A percentile compares a stretch with the other conserved stretches of the same genome.
These are phyloP conservation scores for Rheum nobile DNA, from an alignment of 148 eudicot genomes.

Conservation along the genomic window DNA sequence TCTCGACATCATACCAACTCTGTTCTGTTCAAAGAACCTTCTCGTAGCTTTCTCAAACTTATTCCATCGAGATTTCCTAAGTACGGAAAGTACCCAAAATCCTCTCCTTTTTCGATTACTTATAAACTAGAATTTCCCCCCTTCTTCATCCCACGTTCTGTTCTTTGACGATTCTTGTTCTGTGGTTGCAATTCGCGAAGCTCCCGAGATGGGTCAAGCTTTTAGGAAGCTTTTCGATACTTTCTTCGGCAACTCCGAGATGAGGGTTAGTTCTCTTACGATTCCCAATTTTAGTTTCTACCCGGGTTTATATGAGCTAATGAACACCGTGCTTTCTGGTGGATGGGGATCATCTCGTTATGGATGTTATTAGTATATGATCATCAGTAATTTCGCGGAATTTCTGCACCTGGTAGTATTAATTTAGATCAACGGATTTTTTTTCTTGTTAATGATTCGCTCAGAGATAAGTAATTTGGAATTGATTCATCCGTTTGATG, in stretches of 20 bases:
- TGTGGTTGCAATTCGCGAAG: not conserved
- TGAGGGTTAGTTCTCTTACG: conserved; percentile 46
- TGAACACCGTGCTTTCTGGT: not conserved
- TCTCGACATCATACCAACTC: not conserved
- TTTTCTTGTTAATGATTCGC: not conserved
- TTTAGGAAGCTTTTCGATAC: conserved; percentile 94
- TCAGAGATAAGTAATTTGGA: not conserved
- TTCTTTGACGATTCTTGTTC: conserved; percentile 2
- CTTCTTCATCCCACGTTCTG: not conserved
- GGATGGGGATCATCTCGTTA: not conserved
- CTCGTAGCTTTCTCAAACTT: not conserved
- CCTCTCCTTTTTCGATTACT: not conserved
- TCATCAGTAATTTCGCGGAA: not conserved
- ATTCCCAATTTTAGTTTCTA: not conserved
- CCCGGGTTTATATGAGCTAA: not conserved
- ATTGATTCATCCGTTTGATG: not conserved
- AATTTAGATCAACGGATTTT: not conserved
- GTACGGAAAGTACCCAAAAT: not conserved
- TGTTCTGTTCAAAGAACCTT: conserved; percentile 2
- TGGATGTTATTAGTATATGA: not conserved
- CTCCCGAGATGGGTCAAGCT: conserved; percentile 70
- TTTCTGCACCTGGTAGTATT: not conserved
- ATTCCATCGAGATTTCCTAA: not conserved
- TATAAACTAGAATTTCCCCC: not conserved
- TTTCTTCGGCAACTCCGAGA: conserved; percentile 95